Base-by-base conservation (phyloP, 352 stramenopile species). In the Albugo candida region DNA sequence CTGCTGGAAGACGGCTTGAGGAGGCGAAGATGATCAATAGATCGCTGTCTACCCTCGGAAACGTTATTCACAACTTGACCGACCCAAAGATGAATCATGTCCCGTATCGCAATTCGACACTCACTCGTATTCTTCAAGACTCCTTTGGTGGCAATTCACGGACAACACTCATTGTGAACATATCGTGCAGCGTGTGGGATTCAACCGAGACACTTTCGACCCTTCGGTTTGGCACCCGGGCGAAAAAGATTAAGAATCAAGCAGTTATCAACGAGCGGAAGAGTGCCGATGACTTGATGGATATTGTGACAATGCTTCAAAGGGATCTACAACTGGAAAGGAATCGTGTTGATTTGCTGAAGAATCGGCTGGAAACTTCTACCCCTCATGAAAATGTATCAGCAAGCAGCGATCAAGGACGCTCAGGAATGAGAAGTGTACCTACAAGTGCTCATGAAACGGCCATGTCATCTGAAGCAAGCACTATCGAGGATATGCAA, bases 231-330 rank as follows among this genome's bases (percentile, higher is more conserved):
- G 84, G 83, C 0, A 79, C 93, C 51, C 64, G 83, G 39, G 84
- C 83, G 0, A 94, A 95, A 56, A 77, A 93, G 51, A 95, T 95
- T 54, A 94, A 93, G 51, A 95, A 95, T 58, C 81, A 95, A 48
- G 83, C 82, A 2, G 61, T 93, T 13, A 79, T 95, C 34, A 95
- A 95, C 45, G 84, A 95, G 47, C 69, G 89, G 44, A 70, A 80
- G 35, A 94, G 76, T 49, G 82, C 94, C n/a, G 80, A 88, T 21
- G 87, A 96, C 24, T 8, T 10, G 24, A 8, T 31, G 24, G 8
- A 8, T 31, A 31, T 31, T 8, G 3, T 31, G 24, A 31, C 3
- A 31, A 8, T 31, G 3, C 24, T 31, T 3, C 3, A 31, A 31
- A 31, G 8, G 8, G 24, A 31, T 31, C 24, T 31, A 31, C 24